These are phyloP conservation scores for Cystobasidium ongulense DNA, from an alignment of 768 basidiomycete genomes.

Conservation along the genomic window DNA sequence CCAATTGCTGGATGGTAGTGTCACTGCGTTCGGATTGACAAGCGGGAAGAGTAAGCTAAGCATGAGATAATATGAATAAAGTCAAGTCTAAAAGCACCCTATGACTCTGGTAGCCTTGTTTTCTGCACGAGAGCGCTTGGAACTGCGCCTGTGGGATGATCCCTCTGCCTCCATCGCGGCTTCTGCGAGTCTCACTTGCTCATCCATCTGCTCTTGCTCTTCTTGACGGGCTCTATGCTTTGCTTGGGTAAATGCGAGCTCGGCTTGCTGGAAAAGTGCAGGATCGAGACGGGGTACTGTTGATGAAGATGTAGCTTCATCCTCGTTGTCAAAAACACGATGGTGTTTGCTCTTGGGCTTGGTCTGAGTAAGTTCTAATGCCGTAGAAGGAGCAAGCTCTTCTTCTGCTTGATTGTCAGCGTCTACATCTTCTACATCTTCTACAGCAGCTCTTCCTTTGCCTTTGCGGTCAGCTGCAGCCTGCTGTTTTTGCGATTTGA, in stretches of 20 bases:
- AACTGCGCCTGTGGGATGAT: neutral
- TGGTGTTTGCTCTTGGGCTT: neutral
- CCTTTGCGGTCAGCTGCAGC: neutral
- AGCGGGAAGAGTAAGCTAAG: neutral
- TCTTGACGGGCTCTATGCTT: neutral
- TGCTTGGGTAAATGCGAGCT: neutral
- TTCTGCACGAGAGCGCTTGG: neutral
- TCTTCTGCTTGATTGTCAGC: neutral
- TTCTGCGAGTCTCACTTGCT: neutral
- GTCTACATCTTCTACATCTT: neutral
- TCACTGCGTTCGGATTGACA: neutral
- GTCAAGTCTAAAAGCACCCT: neutral
- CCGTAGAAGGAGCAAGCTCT: neutral
- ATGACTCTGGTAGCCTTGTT: constrained; percentile 1
- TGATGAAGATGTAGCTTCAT: neutral
- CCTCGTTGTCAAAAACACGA: neutral
- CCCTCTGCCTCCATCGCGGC: neutral
- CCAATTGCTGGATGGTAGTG: constrained; percentile 1
- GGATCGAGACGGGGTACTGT: neutral
- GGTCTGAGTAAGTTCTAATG: neutral
- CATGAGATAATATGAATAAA: neutral
- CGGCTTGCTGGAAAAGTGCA: constrained; percentile 22
- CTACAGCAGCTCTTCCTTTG: neutral
- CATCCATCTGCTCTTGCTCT: neutral
- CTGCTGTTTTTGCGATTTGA: neutral